Conservation (phyloP, 2,329 filamentous ascomycete species). For the Colletotrichum shisoi region DNA sequence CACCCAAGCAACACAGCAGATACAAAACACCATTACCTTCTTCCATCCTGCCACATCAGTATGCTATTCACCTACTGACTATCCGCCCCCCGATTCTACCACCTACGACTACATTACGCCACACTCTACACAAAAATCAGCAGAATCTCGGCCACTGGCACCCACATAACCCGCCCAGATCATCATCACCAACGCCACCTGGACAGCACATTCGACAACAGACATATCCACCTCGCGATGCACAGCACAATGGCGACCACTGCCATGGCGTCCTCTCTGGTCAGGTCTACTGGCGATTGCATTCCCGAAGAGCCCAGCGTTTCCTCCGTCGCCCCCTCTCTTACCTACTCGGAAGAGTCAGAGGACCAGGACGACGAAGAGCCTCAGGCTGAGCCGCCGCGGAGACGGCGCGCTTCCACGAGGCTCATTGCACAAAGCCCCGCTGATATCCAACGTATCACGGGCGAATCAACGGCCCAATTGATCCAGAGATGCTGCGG, state of each 20-base stretch:
- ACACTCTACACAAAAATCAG: constrained; percentile 21
- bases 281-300: constrained; percentile 52
- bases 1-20: constrained; percentile 4
- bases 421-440: constrained; percentile 71
- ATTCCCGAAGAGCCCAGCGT: constrained; percentile 56
- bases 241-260: constrained; percentile 47
- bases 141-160: constrained; percentile 6
- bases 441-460: constrained; percentile 69
- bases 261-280: constrained; percentile 51
- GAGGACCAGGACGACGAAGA: constrained; percentile 64
- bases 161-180: constrained; percentile 14
- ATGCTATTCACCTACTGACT: constrained; percentile 35
- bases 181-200: constrained; percentile 20
- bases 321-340: constrained; percentile 65
- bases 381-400: constrained; percentile 52
- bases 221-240: constrained; percentile 14
- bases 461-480: constrained; percentile 69
- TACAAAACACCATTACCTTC: neutral
- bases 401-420: constrained; percentile 72
- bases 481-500: constrained; percentile 70
- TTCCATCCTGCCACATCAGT: neutral
- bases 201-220: constrained; percentile 19
- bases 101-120: constrained; percentile 27
- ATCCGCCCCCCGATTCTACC: constrained; percentile 29
- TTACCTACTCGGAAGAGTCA: constrained; percentile 70